A percentile compares a stretch with the other conserved stretches of the same genome.
phyloP scores from a whole-genome alignment of 768 basidiomycete species.

The Mycena galopus region DNA sequence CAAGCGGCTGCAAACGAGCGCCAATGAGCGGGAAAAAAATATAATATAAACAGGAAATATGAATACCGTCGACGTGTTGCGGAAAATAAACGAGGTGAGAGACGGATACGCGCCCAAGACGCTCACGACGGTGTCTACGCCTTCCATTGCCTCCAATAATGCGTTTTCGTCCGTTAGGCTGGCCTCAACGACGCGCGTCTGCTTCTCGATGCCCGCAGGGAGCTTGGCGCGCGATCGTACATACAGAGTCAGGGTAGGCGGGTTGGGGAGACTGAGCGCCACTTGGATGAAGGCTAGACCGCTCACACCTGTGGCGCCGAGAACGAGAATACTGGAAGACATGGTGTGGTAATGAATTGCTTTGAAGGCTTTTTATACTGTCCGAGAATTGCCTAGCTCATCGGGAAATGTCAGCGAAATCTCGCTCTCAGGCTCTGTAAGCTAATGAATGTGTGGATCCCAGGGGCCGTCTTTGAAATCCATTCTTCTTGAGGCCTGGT shows the following conservation, averaged over 20 bases:
- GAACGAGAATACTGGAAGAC: slow-evolving; percentile 22
- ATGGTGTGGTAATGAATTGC: neutral
- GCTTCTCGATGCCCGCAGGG: slow-evolving; percentile 6
- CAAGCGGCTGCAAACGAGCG: slow-evolving; percentile 9
- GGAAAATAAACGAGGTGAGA: slow-evolving; percentile 4
- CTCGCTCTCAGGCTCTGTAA: too few species aligned
- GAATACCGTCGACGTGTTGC: slow-evolving; percentile 3
- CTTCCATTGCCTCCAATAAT: slow-evolving; percentile 18
- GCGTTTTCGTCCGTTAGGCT: slow-evolving; percentile 7
- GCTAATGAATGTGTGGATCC: too few species aligned
- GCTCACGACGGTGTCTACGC: slow-evolving; percentile 22
- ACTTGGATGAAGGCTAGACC: slow-evolving; percentile 23
- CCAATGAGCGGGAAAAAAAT: neutral
- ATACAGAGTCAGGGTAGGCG: slow-evolving; percentile 11
- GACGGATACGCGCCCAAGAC: slow-evolving; percentile 14
- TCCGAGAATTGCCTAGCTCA: too few species aligned
- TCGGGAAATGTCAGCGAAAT: too few species aligned
- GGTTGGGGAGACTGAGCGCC: slow-evolving; percentile 10
- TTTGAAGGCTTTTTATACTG: too few species aligned
- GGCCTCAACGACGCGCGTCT: slow-evolving; percentile 16
- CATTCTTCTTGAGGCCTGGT: too few species aligned
- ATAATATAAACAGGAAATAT: too few species aligned
- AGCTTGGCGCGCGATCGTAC: slow-evolving; percentile 20
- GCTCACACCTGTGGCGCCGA: slow-evolving; percentile 25
- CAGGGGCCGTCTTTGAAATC: too few species aligned